Percentiles rank a stretch among this genome's conserved stretches.
phyloP scores from a whole-genome alignment of 441 rosid species.

The Melianthus villosus region DNA sequence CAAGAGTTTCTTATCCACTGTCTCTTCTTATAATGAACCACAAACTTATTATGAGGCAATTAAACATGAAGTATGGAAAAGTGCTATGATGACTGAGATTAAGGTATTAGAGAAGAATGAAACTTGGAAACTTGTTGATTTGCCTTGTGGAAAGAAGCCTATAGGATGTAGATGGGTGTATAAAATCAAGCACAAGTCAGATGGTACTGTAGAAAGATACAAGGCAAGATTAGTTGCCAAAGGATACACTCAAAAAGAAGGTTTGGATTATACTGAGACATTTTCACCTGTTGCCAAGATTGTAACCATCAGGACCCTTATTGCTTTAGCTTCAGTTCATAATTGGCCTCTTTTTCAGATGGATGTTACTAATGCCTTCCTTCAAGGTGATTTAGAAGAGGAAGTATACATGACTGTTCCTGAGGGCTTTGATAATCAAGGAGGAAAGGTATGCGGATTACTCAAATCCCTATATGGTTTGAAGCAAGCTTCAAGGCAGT shows the following conservation, averaged over 20 bases:
- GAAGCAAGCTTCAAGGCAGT: neutral
- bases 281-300: neutral
- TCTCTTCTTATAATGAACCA: neutral
- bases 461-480: slow-evolving; percentile 5
- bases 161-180: neutral
- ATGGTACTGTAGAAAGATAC: neutral
- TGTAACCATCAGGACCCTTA: neutral
- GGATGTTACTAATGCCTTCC: neutral
- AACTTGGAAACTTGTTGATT: neutral
- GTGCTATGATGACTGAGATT: slow-evolving; percentile 2
- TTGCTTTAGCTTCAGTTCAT: neutral
- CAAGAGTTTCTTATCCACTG: neutral
- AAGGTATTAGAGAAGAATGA: slow-evolving; percentile 2
- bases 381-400: neutral
- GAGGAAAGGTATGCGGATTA: neutral
- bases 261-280: neutral
- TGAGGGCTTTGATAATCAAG: neutral
- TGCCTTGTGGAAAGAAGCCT: slow-evolving; percentile 3
- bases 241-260: neutral
- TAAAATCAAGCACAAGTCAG: neutral
- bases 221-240: neutral
- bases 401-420: slow-evolving; percentile 5
- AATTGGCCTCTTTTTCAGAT: neutral
- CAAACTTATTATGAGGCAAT: neutral
- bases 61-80: neutral